phyloP scores from a whole-genome alignment of 78 protist genomes.

The Dictyostelium brefeldianum region DNA sequence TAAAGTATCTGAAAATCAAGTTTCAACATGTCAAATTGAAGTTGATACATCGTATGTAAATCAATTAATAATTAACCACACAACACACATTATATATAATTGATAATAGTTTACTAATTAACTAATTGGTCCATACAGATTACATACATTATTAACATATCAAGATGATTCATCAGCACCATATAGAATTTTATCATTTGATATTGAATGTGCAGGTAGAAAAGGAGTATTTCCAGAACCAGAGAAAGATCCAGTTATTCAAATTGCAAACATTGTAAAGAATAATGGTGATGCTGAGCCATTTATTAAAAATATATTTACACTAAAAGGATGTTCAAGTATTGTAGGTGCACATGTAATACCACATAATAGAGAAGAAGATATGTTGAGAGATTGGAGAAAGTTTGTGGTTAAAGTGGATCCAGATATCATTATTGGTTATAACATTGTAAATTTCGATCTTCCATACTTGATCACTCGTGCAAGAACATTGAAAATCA shows the following conservation, averaged over 20 bases:
- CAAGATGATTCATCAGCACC: constrained; percentile 95
- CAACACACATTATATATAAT: too few species aligned
- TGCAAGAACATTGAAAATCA: constrained; percentile 84
- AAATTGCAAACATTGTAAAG: constrained; percentile 95
- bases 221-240: constrained; percentile 99
- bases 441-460: constrained; percentile 99
- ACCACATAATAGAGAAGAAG: constrained; percentile 86
- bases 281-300: constrained; percentile 83
- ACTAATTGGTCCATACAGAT: constrained; percentile 2
- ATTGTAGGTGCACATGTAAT: constrained; percentile 97
- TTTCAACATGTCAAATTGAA: constrained; percentile 86
- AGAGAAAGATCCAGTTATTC: constrained; percentile 98
- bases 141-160: constrained; percentile 59
- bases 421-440: constrained; percentile 99
- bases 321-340: constrained; percentile 92
- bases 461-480: constrained; percentile 97
- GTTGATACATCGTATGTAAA: constrained; percentile 71
- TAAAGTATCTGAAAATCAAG: neutral
- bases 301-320: constrained; percentile 86
- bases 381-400: constrained; percentile 91
- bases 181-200: constrained; percentile 96
- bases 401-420: constrained; percentile 89
- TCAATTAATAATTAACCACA: too few species aligned
- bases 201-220: constrained; percentile 99
- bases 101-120: too few species aligned